Evolutionary conservation across 495 filamentous ascomycete genomes (phyloP).

Genomic region (Thozetella sp.): DNA sequence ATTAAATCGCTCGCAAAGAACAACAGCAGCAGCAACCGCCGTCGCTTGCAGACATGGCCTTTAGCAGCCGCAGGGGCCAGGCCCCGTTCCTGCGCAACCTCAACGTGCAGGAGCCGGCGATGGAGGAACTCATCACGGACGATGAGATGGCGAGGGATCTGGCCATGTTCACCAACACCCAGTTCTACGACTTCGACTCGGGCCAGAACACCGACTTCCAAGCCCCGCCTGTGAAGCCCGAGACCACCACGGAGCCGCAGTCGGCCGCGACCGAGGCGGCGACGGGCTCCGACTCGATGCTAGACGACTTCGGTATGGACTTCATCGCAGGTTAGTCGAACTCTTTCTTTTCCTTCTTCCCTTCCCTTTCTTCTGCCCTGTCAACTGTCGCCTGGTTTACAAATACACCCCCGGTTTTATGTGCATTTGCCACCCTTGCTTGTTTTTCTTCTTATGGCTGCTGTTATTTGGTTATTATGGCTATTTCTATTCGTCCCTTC

Average conservation of each 20-base stretch:
- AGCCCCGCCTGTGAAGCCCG: constrained; percentile 32
- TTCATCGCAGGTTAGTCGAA: constrained; percentile 18
- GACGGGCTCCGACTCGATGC: constrained; percentile 27
- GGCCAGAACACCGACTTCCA: constrained; percentile 39
- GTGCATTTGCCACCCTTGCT: too few relatives aligned
- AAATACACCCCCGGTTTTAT: too few relatives aligned
- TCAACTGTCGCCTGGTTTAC: not conserved
- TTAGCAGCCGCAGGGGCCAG: not conserved
- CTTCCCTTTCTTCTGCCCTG: not conserved
- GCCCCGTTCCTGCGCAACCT: constrained; percentile 86
- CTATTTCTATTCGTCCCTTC: not conserved
- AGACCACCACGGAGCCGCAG: constrained; percentile 24
- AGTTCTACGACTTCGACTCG: constrained; percentile 88
- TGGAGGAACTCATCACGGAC: constrained; percentile 62
- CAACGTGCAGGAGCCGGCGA: constrained; percentile 71
- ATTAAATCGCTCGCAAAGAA: not conserved
- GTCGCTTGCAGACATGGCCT: not conserved
- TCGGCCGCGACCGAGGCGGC: constrained; percentile 34
- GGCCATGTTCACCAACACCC: constrained; percentile 88
- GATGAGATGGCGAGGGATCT: constrained; percentile 67
- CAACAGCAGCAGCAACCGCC: not conserved
- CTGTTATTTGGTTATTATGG: not conserved
- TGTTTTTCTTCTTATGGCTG: too few relatives aligned
- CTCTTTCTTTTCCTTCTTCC: constrained; percentile 8
- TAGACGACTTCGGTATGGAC: constrained; percentile 41